Conservation (phyloP, 2,329 filamentous ascomycete species). For the Calonectria leucothoes region DNA sequence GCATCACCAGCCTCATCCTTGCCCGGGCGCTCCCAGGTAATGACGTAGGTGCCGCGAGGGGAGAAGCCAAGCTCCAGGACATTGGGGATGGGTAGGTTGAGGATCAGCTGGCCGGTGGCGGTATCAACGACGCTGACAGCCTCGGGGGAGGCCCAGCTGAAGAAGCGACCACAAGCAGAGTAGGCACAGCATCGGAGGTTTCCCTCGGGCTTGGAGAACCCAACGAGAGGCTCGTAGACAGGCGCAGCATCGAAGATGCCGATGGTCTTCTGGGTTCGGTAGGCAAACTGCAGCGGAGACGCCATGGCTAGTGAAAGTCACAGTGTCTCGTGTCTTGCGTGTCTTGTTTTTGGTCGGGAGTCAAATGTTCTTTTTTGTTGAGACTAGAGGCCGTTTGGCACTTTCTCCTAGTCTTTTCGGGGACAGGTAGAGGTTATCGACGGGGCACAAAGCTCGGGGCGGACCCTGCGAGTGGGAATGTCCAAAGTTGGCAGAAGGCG, state of each 20-base stretch:
- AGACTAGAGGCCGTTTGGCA: conserved; percentile 17
- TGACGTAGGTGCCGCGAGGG: conserved; percentile 89
- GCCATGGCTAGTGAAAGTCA: conserved; percentile 97
- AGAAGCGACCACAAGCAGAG: conserved; percentile 95
- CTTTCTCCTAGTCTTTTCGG: conserved; percentile 34
- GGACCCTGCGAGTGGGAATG: background rate
- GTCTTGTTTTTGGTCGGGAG: conserved; percentile 39
- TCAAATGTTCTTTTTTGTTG: conserved; percentile 41
- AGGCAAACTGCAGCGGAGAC: conserved; percentile 93
- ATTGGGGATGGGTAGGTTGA: conserved; percentile 81
- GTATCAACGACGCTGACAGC: conserved; percentile 88
- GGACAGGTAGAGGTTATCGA: conserved; percentile 3
- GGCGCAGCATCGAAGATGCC: conserved; percentile 93
- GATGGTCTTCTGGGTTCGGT: conserved; percentile 96
- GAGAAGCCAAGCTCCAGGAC: conserved; percentile 97
- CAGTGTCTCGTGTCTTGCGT: conserved; percentile 60
- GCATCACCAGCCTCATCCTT: conserved; percentile 96
- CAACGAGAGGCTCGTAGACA: conserved; percentile 85
- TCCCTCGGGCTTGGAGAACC: conserved; percentile 89
- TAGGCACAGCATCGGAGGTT: conserved; percentile 96
- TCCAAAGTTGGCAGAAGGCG: conserved; percentile 1
- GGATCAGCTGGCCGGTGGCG: conserved; percentile 78
- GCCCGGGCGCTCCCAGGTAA: conserved; percentile 93
- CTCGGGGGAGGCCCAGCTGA: conserved; percentile 92
- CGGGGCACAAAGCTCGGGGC: conserved; percentile 12